Base-by-base conservation (phyloP, 495 filamentous ascomycete genomes). In the Pseudotulostoma volvatum region DNA sequence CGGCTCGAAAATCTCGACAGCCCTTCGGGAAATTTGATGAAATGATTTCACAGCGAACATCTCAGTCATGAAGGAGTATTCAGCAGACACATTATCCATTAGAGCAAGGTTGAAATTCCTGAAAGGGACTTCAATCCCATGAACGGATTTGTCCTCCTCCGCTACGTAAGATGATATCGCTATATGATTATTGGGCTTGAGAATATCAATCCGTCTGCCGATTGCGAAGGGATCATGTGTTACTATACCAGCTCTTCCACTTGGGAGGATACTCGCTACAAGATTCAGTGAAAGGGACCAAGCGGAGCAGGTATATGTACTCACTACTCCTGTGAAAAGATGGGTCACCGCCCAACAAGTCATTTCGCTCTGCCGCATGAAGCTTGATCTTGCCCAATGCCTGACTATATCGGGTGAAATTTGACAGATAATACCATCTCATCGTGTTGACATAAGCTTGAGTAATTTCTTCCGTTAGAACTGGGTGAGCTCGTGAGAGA, bases 361-460 rank as follows among this genome's bases (percentile, higher is more conserved):
- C 84, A 45, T 81, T 74, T 49, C 81, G 83, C 49, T 94, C 90
- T 41, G 92, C 68, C 1, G 66, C 58, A 43, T 93, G 83, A 9
- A 94, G 49, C 47, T 82, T 85, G 44, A 96, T 67, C 51, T 85
- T 93, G 40, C 79, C 76, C 0, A 97, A 71, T 0, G 87, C 72
- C 41, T 77, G 74, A 37, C 79, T 71, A 53, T 96, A 97, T 13
- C 88, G 81, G 3, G 74, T 78, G 54, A 97, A 97, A 55, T 95
- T 78, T 42, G 79, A 88, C 30, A 76, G 61, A 50, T 96, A 96
- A 49, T 97, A 97, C 90, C 90, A 97, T 33, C 86, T 74, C 88
- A 97, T 95, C 5, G 90, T 97, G 59, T 95, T 93, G 57, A 93
- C 77, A 46, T 97, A 97, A 4, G 90, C 90, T 59, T 88, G 83